These are phyloP conservation scores for Vigna nakashimae DNA, from an alignment of 306 rosid genomes.

Conservation along the genomic window DNA sequence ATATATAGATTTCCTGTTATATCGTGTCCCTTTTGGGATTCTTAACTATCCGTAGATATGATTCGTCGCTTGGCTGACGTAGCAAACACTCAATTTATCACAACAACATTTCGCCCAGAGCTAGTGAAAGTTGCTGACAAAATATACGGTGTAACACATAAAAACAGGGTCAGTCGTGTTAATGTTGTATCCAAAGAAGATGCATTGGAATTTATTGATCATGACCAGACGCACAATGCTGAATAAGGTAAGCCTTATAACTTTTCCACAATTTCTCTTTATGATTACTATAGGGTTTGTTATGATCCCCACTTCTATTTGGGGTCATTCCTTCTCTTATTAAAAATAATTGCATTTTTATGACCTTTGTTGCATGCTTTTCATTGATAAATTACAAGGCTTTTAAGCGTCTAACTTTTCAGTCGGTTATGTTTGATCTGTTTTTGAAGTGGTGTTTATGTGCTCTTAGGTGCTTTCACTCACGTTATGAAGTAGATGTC, in stretches of 20 bases:
- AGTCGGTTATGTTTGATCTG: neutral
- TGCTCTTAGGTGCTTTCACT: conserved; percentile 26
- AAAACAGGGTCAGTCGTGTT: conserved; percentile 92
- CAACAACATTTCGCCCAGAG: conserved; percentile 92
- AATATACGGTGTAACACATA: conserved; percentile 89
- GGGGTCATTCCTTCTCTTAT: neutral
- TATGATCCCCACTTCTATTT: neutral
- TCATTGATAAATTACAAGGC: neutral
- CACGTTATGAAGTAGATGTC: neutral
- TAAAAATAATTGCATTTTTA: neutral
- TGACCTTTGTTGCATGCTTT: neutral
- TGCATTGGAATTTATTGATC: conserved; percentile 88
- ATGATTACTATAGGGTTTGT: neutral
- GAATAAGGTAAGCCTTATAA: conserved; percentile 58
- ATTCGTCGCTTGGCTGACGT: conserved; percentile 89
- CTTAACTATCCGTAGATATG: conserved; percentile 82
- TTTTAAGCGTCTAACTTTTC: neutral
- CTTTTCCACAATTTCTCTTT: neutral
- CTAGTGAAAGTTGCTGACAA: conserved; percentile 95
- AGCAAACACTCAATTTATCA: conserved; percentile 89
- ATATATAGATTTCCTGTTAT: conserved; percentile 37
- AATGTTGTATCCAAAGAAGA: conserved; percentile 73
- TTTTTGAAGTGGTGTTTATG: conserved; percentile 13
- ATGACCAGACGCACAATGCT: conserved; percentile 88
- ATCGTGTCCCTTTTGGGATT: conserved; percentile 41